Percentiles rank a stretch among this genome's conserved stretches.
These are phyloP conservation scores for Plantago elongata DNA, from an alignment of 257 asterid species.

Conservation along the genomic window DNA sequence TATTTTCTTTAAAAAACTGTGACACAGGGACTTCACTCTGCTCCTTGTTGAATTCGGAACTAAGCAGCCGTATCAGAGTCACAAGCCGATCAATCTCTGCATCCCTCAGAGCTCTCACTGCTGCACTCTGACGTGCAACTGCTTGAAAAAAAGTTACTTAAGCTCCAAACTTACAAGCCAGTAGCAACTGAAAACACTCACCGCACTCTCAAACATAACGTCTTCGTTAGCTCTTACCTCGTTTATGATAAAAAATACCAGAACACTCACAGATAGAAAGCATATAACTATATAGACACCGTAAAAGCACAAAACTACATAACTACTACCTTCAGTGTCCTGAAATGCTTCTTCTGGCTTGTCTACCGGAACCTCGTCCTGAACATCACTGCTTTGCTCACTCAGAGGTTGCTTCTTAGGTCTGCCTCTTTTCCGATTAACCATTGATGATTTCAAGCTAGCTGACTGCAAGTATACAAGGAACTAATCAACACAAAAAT, in stretches of 20 bases:
- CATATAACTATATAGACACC: slow-evolving; percentile 1
- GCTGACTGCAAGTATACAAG: no score
- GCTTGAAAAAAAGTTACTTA: slow-evolving; percentile 10
- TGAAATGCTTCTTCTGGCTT: slow-evolving; percentile 25
- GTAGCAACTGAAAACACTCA: background rate
- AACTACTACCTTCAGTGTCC: slow-evolving; percentile 32
- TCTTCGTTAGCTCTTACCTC: no score
- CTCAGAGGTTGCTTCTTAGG: slow-evolving; percentile 18
- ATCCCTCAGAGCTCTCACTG: slow-evolving; percentile 84
- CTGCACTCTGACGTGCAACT: slow-evolving; percentile 73
- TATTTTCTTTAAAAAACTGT: slow-evolving; percentile 64
- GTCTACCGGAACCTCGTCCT: slow-evolving; percentile 18
- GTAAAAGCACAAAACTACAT: background rate
- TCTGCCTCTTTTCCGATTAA: slow-evolving; percentile 29
- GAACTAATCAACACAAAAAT: no score
- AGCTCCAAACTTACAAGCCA: background rate
- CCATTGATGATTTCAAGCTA: slow-evolving; percentile 24
- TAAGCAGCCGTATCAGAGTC: slow-evolving; percentile 53
- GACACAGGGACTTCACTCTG: slow-evolving; percentile 54
- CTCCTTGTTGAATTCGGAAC: slow-evolving; percentile 54
- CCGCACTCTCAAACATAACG: background rate
- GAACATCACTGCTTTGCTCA: slow-evolving; percentile 3
- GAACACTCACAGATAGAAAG: no score
- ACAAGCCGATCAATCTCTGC: slow-evolving; percentile 60
- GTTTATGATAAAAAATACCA: no score